These are phyloP conservation scores for Cyclotella choctawhatcheeana DNA, from an alignment of 108 stramenopile genomes.

Conservation along the genomic window DNA sequence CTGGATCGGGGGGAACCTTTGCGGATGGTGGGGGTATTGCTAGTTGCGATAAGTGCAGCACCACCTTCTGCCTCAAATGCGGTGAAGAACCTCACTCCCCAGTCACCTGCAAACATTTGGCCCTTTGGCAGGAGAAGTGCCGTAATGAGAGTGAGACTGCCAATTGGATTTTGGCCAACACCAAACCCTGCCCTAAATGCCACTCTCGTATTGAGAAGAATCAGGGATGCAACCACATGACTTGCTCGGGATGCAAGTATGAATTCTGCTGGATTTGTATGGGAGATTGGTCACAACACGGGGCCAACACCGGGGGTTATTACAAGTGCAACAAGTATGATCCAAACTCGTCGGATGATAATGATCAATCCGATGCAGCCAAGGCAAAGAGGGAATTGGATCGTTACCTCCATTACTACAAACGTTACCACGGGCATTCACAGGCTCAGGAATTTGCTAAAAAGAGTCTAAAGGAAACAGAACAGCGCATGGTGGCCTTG, in stretches of 20 bases:
- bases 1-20: conserved; percentile 57
- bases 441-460: conserved; percentile 93
- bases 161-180: conserved; percentile 99
- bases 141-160: conserved; percentile 97
- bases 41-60: conserved; percentile 71
- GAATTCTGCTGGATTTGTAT: conserved; percentile 99
- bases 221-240: conserved; percentile 99
- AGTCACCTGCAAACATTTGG: conserved; percentile 75
- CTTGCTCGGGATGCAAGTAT: conserved; percentile 67
- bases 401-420: conserved; percentile 99
- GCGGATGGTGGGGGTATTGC: conserved; percentile 70
- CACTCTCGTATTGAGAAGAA: conserved; percentile 98
- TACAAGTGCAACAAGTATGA: conserved; percentile 98
- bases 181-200: conserved; percentile 98
- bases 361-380: conserved; percentile 82
- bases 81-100: conserved; percentile 97
- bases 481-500: conserved; percentile 89
- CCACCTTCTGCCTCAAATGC: conserved; percentile 90
- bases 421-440: conserved; percentile 94
- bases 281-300: conserved; percentile 95
- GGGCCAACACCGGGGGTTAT: conserved; percentile 97
- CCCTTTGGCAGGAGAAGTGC: conserved; percentile 94
- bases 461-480: conserved; percentile 86
- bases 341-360: conserved; percentile 14
- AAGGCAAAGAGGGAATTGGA: conserved; percentile 94